Evolutionary conservation across 495 filamentous ascomycete species (phyloP).

Genomic region (Lentithecium fluviatile): DNA sequence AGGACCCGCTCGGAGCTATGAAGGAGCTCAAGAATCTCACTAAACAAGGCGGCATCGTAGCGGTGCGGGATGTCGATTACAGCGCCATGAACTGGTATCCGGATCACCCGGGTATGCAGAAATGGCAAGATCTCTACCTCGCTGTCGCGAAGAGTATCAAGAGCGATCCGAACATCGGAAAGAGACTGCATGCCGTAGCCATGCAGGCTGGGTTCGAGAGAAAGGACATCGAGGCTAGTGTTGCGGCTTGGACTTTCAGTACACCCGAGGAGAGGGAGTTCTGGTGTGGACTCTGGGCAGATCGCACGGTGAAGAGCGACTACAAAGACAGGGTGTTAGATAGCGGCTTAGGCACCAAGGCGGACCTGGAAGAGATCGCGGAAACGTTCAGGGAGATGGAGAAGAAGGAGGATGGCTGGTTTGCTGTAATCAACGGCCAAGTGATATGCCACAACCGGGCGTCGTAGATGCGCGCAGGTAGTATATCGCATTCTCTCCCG

Average conservation of each 20-base stretch:
- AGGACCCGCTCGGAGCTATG: constrained; percentile 29
- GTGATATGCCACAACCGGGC: constrained; percentile 46
- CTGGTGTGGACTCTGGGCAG: constrained; percentile 52
- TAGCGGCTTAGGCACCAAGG: constrained; percentile 42
- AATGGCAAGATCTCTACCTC: constrained; percentile 48
- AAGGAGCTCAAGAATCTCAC: constrained; percentile 29
- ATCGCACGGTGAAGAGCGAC: constrained; percentile 44
- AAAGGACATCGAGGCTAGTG: constrained; percentile 41
- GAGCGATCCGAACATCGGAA: constrained; percentile 52
- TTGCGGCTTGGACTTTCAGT: constrained; percentile 51
- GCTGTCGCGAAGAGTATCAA: constrained; percentile 46
- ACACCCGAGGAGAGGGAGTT: constrained; percentile 46
- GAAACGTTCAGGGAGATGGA: constrained; percentile 49
- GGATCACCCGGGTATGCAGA: constrained; percentile 39
- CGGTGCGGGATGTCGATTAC: constrained; percentile 41
- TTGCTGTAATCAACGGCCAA: constrained; percentile 53
- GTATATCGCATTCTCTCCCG: too few relatives aligned
- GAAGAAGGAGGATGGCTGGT: constrained; percentile 52
- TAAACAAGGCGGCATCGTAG: constrained; percentile 28
- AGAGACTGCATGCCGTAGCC: constrained; percentile 52
- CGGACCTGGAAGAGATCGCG: constrained; percentile 49
- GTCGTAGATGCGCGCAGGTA: not conserved
- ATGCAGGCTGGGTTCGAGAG: constrained; percentile 49
- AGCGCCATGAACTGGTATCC: constrained; percentile 50
- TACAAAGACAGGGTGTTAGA: constrained; percentile 47